Conservation (phyloP, 116 monocot species). For the Trichopus zeylanicus region DNA sequence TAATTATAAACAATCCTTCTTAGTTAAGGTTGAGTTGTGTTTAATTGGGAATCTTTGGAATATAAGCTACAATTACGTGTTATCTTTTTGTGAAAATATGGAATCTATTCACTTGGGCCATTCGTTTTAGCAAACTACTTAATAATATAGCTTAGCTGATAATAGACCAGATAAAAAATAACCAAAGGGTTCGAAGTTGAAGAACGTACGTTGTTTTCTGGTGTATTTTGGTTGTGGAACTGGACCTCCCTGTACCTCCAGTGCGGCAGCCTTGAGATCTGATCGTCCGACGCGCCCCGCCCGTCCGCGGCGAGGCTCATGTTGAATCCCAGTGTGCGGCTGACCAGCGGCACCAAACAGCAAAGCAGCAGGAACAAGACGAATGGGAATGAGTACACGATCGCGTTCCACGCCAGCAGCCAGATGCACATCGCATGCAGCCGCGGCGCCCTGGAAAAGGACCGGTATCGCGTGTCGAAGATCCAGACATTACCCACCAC, state of each 20-base stretch:
- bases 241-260: slow-evolving; percentile 50
- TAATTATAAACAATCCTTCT: no score
- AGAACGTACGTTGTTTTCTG: slow-evolving; percentile 41
- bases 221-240: not conserved
- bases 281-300: slow-evolving; percentile 66
- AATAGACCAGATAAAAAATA: no score
- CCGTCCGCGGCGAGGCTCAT: slow-evolving; percentile 54
- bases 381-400: slow-evolving; percentile 81
- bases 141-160: no score
- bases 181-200: not conserved
- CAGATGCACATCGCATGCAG: slow-evolving; percentile 58
- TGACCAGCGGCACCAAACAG: slow-evolving; percentile 60
- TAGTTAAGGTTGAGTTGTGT: no score
- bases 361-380: slow-evolving; percentile 76
- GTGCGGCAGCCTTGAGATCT: slow-evolving; percentile 46
- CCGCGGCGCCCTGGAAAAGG: slow-evolving; percentile 38
- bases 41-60: no score
- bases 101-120: no score
- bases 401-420: slow-evolving; percentile 70
- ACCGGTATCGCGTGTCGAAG: slow-evolving; percentile 49
- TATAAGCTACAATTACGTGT: no score
- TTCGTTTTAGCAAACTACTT: no score
- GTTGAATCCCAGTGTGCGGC: slow-evolving; percentile 58
- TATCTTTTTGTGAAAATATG: no score
- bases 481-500: slow-evolving; percentile 98